A percentile compares a stretch with the other conserved stretches of the same genome.
phyloP scores from a whole-genome alignment of 2,329 filamentous ascomycete species.

The Calonectria honghensis region DNA sequence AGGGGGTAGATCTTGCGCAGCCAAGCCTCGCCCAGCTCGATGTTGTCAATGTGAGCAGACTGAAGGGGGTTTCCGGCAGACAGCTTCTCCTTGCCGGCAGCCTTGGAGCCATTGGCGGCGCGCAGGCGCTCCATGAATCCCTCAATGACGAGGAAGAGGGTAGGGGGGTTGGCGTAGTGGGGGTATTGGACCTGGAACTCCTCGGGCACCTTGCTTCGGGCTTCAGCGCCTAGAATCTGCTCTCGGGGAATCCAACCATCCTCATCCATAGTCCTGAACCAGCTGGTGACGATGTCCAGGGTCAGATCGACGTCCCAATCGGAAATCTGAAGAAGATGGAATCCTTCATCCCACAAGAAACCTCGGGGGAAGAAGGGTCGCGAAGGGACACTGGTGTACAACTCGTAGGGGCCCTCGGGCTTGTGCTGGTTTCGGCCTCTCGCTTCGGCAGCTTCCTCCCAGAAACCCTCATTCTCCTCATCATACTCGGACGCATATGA shows the following conservation, averaged over 20 bases:
- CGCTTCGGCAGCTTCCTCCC: conserved; percentile 91
- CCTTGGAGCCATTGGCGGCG: conserved; percentile 69
- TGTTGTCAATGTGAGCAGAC: conserved; percentile 80
- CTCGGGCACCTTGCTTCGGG: conserved; percentile 92
- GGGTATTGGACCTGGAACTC: conserved; percentile 98
- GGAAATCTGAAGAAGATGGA: conserved; percentile 91
- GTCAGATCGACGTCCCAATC: conserved; percentile 96
- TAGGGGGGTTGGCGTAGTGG: conserved; percentile 97
- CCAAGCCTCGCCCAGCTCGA: conserved; percentile 81
- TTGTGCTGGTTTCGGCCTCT: conserved; percentile 80
- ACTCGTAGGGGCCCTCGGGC: conserved; percentile 87
- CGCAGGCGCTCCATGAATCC: conserved; percentile 87
- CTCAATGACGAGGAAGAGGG: conserved; percentile 92
- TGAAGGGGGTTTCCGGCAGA: conserved; percentile 69
- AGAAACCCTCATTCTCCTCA: conserved; percentile 96
- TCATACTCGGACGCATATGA: conserved; percentile 95
- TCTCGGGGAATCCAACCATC: conserved; percentile 98
- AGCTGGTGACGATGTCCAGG: conserved; percentile 91
- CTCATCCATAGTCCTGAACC: conserved; percentile 96
- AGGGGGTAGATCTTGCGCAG: conserved; percentile 88
- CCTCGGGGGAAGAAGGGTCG: conserved; percentile 96
- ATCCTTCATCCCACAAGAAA: conserved; percentile 98
- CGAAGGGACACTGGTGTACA: conserved; percentile 94
- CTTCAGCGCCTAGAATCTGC: conserved; percentile 94
- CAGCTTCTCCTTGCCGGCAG: conserved; percentile 66